Conservation (phyloP, 176 grass and related monocot species). For the Ensete glaucum region DNA sequence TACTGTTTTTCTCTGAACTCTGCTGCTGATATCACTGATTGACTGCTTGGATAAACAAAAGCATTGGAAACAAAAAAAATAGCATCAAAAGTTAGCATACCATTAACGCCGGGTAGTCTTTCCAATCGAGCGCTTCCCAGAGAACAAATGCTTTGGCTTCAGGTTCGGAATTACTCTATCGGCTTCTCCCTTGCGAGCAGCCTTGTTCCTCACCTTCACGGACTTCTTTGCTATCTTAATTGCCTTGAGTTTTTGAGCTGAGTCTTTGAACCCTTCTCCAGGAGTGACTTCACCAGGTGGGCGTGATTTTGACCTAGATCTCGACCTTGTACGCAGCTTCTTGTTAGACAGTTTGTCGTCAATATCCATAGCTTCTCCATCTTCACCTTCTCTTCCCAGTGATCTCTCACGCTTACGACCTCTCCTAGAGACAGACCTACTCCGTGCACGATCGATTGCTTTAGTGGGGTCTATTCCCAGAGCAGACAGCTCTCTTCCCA, state of each 20-base stretch:
- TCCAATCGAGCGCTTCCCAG: constrained; percentile 55
- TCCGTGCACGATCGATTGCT: constrained; percentile 35
- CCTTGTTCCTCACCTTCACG: constrained; percentile 60
- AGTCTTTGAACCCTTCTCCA: constrained; percentile 63
- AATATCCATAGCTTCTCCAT: constrained; percentile 46
- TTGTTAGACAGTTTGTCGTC: constrained; percentile 50
- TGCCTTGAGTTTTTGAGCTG: constrained; percentile 52
- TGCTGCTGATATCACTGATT: too few species aligned
- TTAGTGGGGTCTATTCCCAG: constrained; percentile 43
- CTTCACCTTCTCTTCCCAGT: constrained; percentile 14
- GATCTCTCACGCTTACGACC: constrained; percentile 70
- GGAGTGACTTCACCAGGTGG: constrained; percentile 42
- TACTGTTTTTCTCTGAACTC: too few species aligned
- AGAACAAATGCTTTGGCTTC: constrained; percentile 87
- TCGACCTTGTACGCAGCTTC: constrained; percentile 30
- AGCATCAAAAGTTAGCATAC: not conserved
- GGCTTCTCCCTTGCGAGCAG: constrained; percentile 68
- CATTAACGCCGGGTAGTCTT: constrained; percentile 61
- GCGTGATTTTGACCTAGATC: constrained; percentile 36
- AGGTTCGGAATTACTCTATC: constrained; percentile 73
- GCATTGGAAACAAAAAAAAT: too few species aligned
- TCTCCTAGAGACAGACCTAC: constrained; percentile 18
- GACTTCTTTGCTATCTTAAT: constrained; percentile 42
- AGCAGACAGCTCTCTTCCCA: constrained; percentile 46
- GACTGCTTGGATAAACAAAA: too few species aligned